Evolutionary conservation across 371 early-diverging fungal genomes (phyloP), one percentile per base, ranked within the genome.

Genomic region (Mucor velutinosus): DNA sequence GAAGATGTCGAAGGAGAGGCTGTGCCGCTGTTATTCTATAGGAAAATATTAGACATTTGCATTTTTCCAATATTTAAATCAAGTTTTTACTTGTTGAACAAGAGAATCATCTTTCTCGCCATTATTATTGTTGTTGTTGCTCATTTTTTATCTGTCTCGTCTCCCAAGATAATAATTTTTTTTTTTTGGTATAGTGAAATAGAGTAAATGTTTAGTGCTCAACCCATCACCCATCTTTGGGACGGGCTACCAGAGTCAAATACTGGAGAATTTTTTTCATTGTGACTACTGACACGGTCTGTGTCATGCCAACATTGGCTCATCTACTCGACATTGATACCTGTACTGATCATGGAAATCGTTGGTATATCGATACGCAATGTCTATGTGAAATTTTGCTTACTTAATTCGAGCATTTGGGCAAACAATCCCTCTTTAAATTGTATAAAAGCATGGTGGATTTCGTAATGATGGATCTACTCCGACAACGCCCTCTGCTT

Each of bases 11-110:
- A 23, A 15, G 49, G 23, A 21, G 49, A 49, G 23, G 49, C 49
- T 49, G 23, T 49, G 23, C 23, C 49, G 27, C 14, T 53, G 25
- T 27, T 25, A 23, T 51, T 53, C 53, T 53, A 53, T 53, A 53
- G 53, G 53, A 53, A 53, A 53, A 53, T 53, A 53, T 53, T 53
- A 53, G 3, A 15, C 23, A 53, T 27, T 2, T 41, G 41, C 41
- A 41, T 5, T 41, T 41, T 17, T 41, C 41, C 27, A 53, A 12
- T 15, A 25, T 14, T 25, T 27, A 53, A 25, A 25, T 27, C 5
- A 6, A 53, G 2, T 19, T 32, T 57, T 53, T 66, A 66, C 66
- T 51, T 66, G 33, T 60, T 66, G 66, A 41, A 49, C 33, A 41
- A 53, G 35, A 53, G 66, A 66, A 60, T 37, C n/a, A 43, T 66